Base-by-base conservation (phyloP, 2,329 filamentous ascomycete genomes). In the Verticillium albo-atrum region DNA sequence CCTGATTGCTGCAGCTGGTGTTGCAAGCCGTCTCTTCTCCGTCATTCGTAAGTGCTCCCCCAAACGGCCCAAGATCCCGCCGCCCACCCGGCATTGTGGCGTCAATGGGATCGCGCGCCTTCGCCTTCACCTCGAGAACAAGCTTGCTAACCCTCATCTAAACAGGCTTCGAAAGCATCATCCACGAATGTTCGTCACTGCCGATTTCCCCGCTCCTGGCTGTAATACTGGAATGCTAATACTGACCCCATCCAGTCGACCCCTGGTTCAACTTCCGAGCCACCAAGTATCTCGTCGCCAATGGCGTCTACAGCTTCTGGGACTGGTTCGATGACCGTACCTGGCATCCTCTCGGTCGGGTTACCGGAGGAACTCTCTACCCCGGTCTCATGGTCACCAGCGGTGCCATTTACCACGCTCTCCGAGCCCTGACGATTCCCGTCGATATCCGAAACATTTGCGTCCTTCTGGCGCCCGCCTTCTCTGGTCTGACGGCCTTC, bases 281-380 rank as follows among this genome's bases (percentile, higher is more conserved):
- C 66, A 98, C 95, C 59, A 98, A 98, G 78, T 98, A 99, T 72
- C 86, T 99, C 59, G 91, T 99, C 59, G 86, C 94, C 72, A 87
- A 99, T 87, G 95, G 95, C 69, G 98, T 99, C 80, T 96, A 97
- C 77, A 92, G 90, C 76, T 99, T 99, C 75, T 99, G 95, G 95
- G 94, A 99, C 76, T 99, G 95, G 95, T 99, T 99, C 72, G 95
- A 99, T 77, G 95, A 99, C 82, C 89, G 95, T 81, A 99, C 95
- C 86, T 99, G 95, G 95, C 94, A 99, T 78, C 95, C 95, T 68
- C 89, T 99, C 63, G 95, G 95, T 69, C 92, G 95, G 80, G 95
- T 99, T 72, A 99, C 95, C 62, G 95, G 95, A 77, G 95, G 95
- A 72, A 99, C 95, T n/a, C 86, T 99, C 64, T 99, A 99, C 75